Evolutionary conservation across 768 basidiomycete genomes (phyloP), one percentile per base, ranked within the genome.

Genomic region (Amyloporia xantha): DNA sequence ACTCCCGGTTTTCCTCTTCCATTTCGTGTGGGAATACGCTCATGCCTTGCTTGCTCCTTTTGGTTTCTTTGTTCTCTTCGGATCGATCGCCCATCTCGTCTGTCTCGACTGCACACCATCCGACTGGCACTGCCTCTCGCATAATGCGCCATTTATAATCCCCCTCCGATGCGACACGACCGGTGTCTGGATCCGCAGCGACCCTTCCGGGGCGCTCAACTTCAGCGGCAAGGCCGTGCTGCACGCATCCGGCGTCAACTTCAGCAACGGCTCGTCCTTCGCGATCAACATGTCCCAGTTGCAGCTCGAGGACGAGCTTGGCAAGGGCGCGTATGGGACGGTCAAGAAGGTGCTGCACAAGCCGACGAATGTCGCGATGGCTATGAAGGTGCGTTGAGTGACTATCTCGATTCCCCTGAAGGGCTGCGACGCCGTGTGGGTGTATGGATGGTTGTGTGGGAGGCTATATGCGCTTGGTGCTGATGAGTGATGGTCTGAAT

Each of bases 241-340:
- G 10, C 90, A 95, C 60, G 86, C 93, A 0, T 73, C 83, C 20
- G 96, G 96, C 48, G 85, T 87, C 33, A 81, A 87, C 57, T 99
- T 99, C 65, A 84, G 83, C 24, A 91, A 83, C 55, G 96, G 96
- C 38, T 78, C 86, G 37, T 91, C 86, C 7, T 96, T 91, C 66
- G 75, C 82, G 47, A 96, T 99, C 70, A 95, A 91, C 68, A 95
- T 95, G 95, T 79, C 81, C 50, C 86, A 98, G 63, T 78, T 99
- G 48, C 77, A 88, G 50, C 77, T 98, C 49, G 76, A 87, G 51
- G 93, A 97, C 60, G 96, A 98, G 66, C 78, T 98, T 45, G 96
- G 96, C 27, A 84, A 84, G 60, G 96, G 96, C 27, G 96, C 96
- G 66, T 98, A 98, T 60, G 96, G 96, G 37, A 95, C 93, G 2